These are phyloP conservation scores for Phlebopus sp. DNA, from an alignment of 1,284 basidiomycete genomes.

Conservation along the genomic window DNA sequence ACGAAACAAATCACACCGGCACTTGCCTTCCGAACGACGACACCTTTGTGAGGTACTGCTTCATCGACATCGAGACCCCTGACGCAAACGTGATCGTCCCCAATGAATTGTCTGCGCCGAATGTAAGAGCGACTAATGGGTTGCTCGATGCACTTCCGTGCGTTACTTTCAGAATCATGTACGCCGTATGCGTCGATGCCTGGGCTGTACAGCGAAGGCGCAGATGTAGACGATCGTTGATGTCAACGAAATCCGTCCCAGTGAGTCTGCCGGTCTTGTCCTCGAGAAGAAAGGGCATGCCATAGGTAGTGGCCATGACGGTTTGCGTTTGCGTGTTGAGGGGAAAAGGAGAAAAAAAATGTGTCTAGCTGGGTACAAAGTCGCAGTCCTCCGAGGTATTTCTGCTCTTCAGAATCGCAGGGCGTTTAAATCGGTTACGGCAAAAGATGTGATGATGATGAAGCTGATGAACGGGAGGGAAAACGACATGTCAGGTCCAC, in stretches of 20 bases:
- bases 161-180: constrained; percentile 50
- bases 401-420: constrained; percentile 16
- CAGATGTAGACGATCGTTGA: constrained; percentile 57
- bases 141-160: constrained; percentile 24
- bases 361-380: not conserved
- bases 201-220: constrained; percentile 46
- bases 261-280: constrained; percentile 53
- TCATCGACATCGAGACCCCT: constrained; percentile 44
- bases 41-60: constrained; percentile 47
- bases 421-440: constrained; percentile 26
- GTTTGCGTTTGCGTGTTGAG: too few species aligned
- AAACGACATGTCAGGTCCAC: constrained; percentile 14
- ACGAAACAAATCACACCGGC: constrained; percentile 5
- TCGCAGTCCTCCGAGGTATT: constrained; percentile 18
- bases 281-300: constrained; percentile 59
- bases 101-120: constrained; percentile 46
- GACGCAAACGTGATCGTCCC: constrained; percentile 48
- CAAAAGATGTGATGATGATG: constrained; percentile 7
- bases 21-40: constrained; percentile 40
- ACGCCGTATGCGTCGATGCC: constrained; percentile 41
- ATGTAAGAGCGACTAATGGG: constrained; percentile 49
- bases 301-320: constrained; percentile 41
- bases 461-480: constrained; percentile 16
- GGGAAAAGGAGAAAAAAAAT: not conserved
- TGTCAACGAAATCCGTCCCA: constrained; percentile 57